These are phyloP conservation scores for Dictyostelium purpureum DNA, from an alignment of 78 protist species.

Conservation along the genomic window DNA sequence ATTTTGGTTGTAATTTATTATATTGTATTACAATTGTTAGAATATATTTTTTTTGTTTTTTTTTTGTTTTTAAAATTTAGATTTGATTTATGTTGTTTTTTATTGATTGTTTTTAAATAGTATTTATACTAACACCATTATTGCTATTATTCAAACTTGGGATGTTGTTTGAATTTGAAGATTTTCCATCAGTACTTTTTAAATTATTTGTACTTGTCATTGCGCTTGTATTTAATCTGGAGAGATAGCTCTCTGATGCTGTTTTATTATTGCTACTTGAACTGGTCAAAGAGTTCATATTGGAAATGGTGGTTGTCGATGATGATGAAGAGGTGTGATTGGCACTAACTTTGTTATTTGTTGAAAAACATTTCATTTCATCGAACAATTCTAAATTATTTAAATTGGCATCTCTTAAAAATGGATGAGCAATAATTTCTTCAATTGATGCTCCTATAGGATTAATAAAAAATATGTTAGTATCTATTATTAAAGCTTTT, in stretches of 20 bases:
- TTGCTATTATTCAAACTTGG: slow-evolving; percentile 5
- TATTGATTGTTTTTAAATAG: not conserved
- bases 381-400: slow-evolving; percentile 48
- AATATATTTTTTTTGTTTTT: not conserved
- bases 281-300: not conserved
- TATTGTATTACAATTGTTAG: too few species aligned
- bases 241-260: slow-evolving; percentile 2
- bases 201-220: slow-evolving; percentile 46
- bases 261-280: not conserved
- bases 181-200: not conserved
- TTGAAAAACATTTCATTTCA: slow-evolving; percentile 70
- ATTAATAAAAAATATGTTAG: not conserved
- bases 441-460: slow-evolving; percentile 55
- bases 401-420: slow-evolving; percentile 31
- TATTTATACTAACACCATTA: not conserved
- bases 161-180: not conserved
- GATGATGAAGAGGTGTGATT: not conserved
- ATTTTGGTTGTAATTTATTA: too few species aligned
- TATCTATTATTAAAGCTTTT: not conserved
- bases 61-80: not conserved
- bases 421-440: slow-evolving; percentile 58
- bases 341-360: not conserved
- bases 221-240: slow-evolving; percentile 40
- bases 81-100: too few species aligned
- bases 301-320: not conserved